Evolutionary conservation across 2,329 filamentous ascomycete genomes (phyloP), one percentile per base, ranked within the genome.

Genomic region (Aspergillus cejpii): DNA sequence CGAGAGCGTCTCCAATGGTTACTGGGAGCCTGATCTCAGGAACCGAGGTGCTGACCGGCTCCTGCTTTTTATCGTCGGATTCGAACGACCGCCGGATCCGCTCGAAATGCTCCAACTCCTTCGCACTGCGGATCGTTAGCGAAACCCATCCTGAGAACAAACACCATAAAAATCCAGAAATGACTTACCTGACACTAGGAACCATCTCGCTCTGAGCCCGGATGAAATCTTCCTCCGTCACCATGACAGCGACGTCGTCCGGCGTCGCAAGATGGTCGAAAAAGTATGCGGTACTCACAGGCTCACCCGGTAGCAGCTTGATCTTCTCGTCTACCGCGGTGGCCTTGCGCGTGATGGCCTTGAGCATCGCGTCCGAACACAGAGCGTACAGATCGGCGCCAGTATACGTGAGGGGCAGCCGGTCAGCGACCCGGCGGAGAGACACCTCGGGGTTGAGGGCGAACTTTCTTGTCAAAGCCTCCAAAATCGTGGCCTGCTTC

Each of bases 311-410:
- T 38, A 94, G 74, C 3, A 76, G 74, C 17, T 78, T 77, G 54
- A 98, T 85, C 66, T 92, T 92, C 40, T 79, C 75, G 63, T 98
- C 92, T 2, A 97, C 90, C 1, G 80, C 75, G 1, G 81, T 78
- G 2, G 92, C 89, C 62, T 94, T 87, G 4, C 92, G 82, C 2
- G 92, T 98, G 47, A 98, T 91, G 15, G 92, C 92, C 67, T 98
- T 97, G 55, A 98, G 84, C 92, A 98, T 98, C 41, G 92, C 89
- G 66, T 98, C 92, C 34, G 89, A 95, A 72, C 91, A 97, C 15
- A 98, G 77, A 1, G 92, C 92, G 68, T 98, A 98, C 62, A 98
- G 84, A 70, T 98, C 92, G 51, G 92, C 92, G 60, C 92, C 92
- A 0, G 92, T 98, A 70, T 96, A 98, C 2, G 91, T 97, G 64